Conservation (phyloP, 345 rosid species). For the Eucalyptus rudis region DNA sequence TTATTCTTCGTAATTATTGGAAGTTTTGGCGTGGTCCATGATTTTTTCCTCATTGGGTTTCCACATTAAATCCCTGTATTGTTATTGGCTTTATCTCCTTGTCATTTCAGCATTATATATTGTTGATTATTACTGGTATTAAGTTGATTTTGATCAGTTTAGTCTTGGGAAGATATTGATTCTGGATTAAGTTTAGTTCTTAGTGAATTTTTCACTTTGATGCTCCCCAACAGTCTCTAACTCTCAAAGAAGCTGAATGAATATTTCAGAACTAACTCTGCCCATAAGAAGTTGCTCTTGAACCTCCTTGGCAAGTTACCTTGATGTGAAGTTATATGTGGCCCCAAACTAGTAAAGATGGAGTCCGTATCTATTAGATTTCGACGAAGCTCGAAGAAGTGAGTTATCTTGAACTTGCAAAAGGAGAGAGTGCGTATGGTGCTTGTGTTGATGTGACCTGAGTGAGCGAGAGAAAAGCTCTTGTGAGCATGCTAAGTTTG, state of each 20-base stretch:
- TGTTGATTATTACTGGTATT: too few species aligned
- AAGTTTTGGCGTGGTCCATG: too few species aligned
- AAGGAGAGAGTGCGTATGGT: neutral
- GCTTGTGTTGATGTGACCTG: neutral
- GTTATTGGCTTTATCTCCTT: too few species aligned
- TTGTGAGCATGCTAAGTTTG: neutral
- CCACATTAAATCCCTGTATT: too few species aligned
- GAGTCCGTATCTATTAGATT: neutral
- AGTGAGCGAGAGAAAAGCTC: neutral
- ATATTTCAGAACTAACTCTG: too few species aligned
- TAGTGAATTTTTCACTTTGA: too few species aligned
- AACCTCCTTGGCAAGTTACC: neutral
- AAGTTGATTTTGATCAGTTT: too few species aligned
- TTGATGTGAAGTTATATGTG: neutral
- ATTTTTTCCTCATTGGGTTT: too few species aligned
- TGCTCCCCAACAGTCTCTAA: neutral
- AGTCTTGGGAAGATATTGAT: too few species aligned
- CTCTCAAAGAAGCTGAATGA: neutral
- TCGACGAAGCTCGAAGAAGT: neutral
- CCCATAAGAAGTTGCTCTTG: neutral
- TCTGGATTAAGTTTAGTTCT: too few species aligned
- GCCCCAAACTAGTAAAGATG: neutral
- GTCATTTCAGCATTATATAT: too few species aligned
- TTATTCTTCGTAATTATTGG: too few species aligned
- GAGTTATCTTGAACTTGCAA: neutral